Percentiles rank a stretch among this genome's conserved stretches.
Conservation (phyloP, 345 rosid genomes). For the Acer negundo region DNA sequence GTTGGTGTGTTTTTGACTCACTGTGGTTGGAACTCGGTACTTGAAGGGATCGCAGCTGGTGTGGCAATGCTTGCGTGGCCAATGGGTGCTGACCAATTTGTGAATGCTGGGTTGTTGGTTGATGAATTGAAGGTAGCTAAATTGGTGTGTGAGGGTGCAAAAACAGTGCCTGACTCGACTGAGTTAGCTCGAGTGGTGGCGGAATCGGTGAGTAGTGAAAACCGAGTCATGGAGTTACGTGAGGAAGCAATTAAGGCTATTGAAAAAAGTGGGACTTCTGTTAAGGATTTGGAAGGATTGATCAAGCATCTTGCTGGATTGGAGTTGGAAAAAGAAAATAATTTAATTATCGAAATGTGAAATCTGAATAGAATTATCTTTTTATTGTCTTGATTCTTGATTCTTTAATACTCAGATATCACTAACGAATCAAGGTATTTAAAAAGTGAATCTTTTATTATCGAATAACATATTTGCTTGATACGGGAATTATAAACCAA, state of each 20-base stretch:
- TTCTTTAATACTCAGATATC: too few species aligned
- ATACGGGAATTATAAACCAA: too few species aligned
- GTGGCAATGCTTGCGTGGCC: slow-evolving; percentile 73
- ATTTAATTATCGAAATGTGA: too few species aligned
- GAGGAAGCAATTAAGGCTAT: slow-evolving; percentile 48
- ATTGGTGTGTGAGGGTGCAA: slow-evolving; percentile 47
- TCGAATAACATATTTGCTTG: too few species aligned
- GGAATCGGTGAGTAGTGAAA: slow-evolving; percentile 29
- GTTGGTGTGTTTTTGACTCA: slow-evolving; percentile 63
- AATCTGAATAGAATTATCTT: too few species aligned
- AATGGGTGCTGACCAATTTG: too few species aligned
- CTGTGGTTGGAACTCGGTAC: slow-evolving; percentile 70
- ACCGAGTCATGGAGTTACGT: slow-evolving; percentile 25
- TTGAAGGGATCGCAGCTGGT: slow-evolving; percentile 51
- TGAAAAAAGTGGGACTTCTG: slow-evolving; percentile 50
- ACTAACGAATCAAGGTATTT: too few species aligned
- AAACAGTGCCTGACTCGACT: slow-evolving; percentile 37
- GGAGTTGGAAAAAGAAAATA: not conserved
- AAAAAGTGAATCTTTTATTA: too few species aligned
- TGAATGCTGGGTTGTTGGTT: slow-evolving; percentile 28
- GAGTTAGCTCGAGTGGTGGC: slow-evolving; percentile 35
- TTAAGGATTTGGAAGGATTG: slow-evolving; percentile 43
- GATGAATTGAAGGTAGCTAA: slow-evolving; percentile 53
- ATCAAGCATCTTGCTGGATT: slow-evolving; percentile 26
- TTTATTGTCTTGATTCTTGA: too few species aligned